A percentile compares a stretch with the other conserved stretches of the same genome.
Conservation (phyloP, 2,329 filamentous ascomycete species). For the Metarhizium rileyi region DNA sequence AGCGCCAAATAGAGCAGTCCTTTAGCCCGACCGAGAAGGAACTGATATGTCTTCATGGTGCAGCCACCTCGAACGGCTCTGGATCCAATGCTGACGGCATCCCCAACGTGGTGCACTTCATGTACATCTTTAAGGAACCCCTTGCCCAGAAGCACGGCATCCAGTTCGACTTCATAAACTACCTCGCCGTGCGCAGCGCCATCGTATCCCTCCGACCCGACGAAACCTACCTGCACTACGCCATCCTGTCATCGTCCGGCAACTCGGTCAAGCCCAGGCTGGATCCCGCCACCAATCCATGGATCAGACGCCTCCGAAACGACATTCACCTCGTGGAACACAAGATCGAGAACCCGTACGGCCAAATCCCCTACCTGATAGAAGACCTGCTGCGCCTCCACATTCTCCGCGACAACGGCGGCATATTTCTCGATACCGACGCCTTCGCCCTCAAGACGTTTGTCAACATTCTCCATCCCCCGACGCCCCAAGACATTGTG, state of each 20-base stretch:
- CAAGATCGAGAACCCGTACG: background rate
- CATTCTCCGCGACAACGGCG: conserved; percentile 9
- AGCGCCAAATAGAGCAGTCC: conserved; percentile 8
- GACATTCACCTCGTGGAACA: conserved; percentile 7
- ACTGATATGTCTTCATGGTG: conserved; percentile 7
- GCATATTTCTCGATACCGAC: conserved; percentile 10
- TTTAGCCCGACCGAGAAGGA: conserved; percentile 9
- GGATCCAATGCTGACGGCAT: conserved; percentile 6
- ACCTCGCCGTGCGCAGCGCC: conserved; percentile 11
- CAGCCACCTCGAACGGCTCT: background rate
- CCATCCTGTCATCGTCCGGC: conserved; percentile 1
- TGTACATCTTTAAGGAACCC: conserved; percentile 8
- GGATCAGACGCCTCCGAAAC: conserved; percentile 6
- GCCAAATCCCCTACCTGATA: conserved; percentile 1
- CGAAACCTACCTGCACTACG: conserved; percentile 7
- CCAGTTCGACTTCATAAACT: conserved; percentile 9
- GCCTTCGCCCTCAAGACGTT: conserved; percentile 9
- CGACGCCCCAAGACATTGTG: conserved; percentile 6
- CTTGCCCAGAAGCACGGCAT: conserved; percentile 1
- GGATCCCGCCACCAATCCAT: conserved; percentile 5
- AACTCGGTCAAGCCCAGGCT: background rate
- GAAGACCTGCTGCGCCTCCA: conserved; percentile 8
- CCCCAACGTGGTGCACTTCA: conserved; percentile 11
- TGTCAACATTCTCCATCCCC: conserved; percentile 3
- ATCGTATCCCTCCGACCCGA: conserved; percentile 7